Evolutionary conservation across 2,329 filamentous ascomycete genomes (phyloP).

Genomic region (Colletotrichum tropicicola): DNA sequence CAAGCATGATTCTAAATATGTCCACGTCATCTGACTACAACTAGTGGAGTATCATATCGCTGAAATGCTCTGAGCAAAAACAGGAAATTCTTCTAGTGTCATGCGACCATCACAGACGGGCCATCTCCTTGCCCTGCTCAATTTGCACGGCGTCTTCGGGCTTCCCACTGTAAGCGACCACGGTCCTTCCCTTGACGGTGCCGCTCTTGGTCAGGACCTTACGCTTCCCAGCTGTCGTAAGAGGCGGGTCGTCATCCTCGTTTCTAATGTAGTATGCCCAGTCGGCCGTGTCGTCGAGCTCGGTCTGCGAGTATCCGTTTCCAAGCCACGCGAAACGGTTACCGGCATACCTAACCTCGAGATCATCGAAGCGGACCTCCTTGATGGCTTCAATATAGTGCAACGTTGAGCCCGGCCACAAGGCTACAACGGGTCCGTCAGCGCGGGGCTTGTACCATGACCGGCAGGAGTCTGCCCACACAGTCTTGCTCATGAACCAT

Average conservation of each 20-base stretch:
- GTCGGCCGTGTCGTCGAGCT: conserved; percentile 48
- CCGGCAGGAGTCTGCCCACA: conserved; percentile 53
- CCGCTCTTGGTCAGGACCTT: conserved; percentile 37
- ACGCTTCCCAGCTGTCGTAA: conserved; percentile 33
- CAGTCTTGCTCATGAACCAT: conserved; percentile 52
- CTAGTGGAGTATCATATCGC: no score
- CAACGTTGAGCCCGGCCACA: conserved; percentile 45
- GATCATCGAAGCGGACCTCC: conserved; percentile 56
- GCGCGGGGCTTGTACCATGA: conserved; percentile 32
- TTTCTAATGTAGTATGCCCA: conserved; percentile 49
- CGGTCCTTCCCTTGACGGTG: conserved; percentile 29
- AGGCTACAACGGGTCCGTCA: conserved; percentile 19
- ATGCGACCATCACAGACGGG: background rate
- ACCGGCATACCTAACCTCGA: conserved; percentile 48
- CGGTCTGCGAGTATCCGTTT: conserved; percentile 52
- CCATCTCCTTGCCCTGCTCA: background rate
- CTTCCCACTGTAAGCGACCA: conserved; percentile 32
- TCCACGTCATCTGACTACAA: background rate
- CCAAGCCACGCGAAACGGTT: conserved; percentile 51
- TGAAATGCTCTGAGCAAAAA: no score
- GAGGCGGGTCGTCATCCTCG: conserved; percentile 42
- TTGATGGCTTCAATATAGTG: conserved; percentile 58
- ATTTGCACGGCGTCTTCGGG: background rate
- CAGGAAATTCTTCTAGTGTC: no score
- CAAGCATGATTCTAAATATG: background rate